Percentiles rank a stretch among this genome's conserved stretches.
Evolutionary conservation across 371 early-diverging fungal genomes (phyloP).

Genomic region (Catenaria anguillulae): DNA sequence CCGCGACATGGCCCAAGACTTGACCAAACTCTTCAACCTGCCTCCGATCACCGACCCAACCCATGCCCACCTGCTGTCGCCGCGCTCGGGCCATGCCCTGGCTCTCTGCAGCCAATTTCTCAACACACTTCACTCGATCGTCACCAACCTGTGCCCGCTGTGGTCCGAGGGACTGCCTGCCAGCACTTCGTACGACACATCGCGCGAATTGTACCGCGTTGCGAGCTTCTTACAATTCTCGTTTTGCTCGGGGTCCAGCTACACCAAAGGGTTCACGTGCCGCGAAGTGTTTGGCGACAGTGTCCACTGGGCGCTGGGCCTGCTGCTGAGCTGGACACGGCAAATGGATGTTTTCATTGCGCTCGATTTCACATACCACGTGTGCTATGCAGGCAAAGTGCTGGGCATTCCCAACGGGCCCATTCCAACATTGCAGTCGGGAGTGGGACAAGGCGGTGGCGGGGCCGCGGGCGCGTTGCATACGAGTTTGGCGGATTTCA

Average conservation of each 20-base stretch:
- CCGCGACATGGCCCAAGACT: conserved; percentile 10
- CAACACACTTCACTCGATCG: background rate
- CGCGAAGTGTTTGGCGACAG: conserved; percentile 30
- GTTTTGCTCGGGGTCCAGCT: conserved; percentile 15
- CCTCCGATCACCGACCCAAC: conserved; percentile 4
- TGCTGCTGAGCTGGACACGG: conserved; percentile 16
- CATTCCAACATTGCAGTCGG: background rate
- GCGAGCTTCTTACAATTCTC: conserved; percentile 26
- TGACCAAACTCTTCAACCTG: conserved; percentile 3
- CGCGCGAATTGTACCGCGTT: conserved; percentile 16
- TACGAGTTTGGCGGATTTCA: background rate
- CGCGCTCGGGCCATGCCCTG: no score
- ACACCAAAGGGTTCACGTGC: conserved; percentile 7
- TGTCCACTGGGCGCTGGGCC: conserved; percentile 23
- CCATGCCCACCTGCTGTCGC: no score
- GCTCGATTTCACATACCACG: conserved; percentile 18
- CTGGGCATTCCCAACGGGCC: background rate
- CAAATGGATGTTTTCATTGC: conserved; percentile 19
- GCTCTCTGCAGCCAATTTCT: background rate
- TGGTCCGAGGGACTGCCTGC: background rate
- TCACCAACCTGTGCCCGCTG: no score
- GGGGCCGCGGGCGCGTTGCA: background rate
- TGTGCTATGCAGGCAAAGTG: background rate
- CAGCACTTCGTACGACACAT: background rate
- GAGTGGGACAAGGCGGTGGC: background rate